Conservation (phyloP, 2,329 filamentous ascomycete genomes). For the Aspergillus candidus region DNA sequence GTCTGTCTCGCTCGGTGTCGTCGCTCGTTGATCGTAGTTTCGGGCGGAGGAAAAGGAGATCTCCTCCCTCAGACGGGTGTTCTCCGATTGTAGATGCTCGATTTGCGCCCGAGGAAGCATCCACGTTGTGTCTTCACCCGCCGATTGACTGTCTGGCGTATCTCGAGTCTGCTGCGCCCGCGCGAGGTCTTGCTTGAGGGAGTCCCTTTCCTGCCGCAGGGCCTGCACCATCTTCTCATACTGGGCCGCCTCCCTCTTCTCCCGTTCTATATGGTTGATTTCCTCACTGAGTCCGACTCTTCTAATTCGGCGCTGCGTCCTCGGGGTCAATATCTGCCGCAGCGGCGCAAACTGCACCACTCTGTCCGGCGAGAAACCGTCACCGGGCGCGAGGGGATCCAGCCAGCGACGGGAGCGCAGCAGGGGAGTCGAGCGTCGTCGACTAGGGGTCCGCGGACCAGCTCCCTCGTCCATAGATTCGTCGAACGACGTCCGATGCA, state of each 20-base stretch:
- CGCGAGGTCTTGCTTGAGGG: slow-evolving; percentile 23
- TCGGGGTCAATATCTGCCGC: slow-evolving; percentile 37
- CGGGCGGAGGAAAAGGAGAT: slow-evolving; percentile 11
- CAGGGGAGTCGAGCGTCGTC: slow-evolving; percentile 33
- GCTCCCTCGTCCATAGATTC: slow-evolving; percentile 18
- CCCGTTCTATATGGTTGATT: slow-evolving; percentile 39
- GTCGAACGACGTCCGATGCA: slow-evolving; percentile 35
- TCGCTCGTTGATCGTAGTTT: background rate
- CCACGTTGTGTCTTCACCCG: slow-evolving; percentile 14
- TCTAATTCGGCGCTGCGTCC: slow-evolving; percentile 39
- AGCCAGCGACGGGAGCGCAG: slow-evolving; percentile 16
- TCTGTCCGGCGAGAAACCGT: slow-evolving; percentile 18
- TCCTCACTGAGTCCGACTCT: slow-evolving; percentile 44
- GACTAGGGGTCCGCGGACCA: slow-evolving; percentile 24
- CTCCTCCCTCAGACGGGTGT: slow-evolving; percentile 16
- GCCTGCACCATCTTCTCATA: slow-evolving; percentile 21
- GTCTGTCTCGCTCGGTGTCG: slow-evolving; percentile 14
- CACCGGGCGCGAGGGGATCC: slow-evolving; percentile 17
- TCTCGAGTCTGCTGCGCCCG: slow-evolving; percentile 9
- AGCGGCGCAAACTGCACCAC: slow-evolving; percentile 43
- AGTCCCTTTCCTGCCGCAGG: slow-evolving; percentile 24
- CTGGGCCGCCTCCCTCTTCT: slow-evolving; percentile 27
- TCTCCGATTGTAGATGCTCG: slow-evolving; percentile 17
- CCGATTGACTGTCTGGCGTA: slow-evolving; percentile 3
- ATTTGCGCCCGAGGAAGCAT: slow-evolving; percentile 13